Base-by-base conservation (phyloP, 2,329 filamentous ascomycete species). In the Leptographium galeiforme region DNA sequence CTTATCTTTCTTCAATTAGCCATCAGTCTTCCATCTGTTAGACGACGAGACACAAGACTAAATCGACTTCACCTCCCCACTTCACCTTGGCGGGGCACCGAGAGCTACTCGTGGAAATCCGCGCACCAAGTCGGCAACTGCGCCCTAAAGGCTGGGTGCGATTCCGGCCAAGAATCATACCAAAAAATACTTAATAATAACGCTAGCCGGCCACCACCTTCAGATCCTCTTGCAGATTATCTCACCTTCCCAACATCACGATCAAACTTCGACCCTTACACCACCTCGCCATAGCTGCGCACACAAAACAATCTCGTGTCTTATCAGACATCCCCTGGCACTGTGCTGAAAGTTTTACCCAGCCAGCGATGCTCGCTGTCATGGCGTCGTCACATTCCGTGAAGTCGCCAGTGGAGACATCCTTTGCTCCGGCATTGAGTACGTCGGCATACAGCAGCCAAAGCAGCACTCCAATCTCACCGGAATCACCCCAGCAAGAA, bases 151-250 rank as follows among this genome's bases (percentile, higher is more conserved):
- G 38, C 52, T 49, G 53, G 54, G 53, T 49, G 55, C 57, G 57
- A 58, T 55, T 55, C 50, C 57, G 57, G 55, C 55, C 57, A 51
- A 41, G 39, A 48, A 52, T 33, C 36, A 40, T 18, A 19, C 44
- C 41, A 56, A 53, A 58, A 56, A 51, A 53, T 57, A 55, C 57
- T 53, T 56, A 57, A 57, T 56, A 55, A 53, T 54, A 53, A 48
- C 53, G 49, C 38, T 44, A 55, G 44, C 52, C 55, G 55, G 45
- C 54, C 54, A 46, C 50, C 50, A 52, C 55, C 53, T 55, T 49
- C 52, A 51, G 52, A 39, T 48, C 39, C 16, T 53, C 51, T 51
- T 50, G 52, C 53, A 50, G 40, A 53, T 58, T 53, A 51, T 53
- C 47, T 52, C 48, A 41, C 47, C 30, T 55, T 48, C 34, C 44